Conservation (phyloP, 306 rosid genomes). For the Begonia masoniana region DNA sequence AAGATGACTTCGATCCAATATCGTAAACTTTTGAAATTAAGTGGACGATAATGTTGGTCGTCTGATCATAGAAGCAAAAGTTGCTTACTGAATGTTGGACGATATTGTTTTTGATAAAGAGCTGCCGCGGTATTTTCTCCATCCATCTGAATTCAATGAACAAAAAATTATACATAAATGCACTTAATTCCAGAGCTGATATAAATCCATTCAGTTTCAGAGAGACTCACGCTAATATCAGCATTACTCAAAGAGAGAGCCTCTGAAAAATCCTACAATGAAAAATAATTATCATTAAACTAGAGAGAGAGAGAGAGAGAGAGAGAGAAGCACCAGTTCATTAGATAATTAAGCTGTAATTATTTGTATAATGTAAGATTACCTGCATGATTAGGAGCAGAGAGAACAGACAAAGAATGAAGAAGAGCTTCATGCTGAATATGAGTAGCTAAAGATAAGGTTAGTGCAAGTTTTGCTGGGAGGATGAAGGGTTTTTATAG, state of each 20-base stretch:
- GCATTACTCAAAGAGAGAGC: not conserved
- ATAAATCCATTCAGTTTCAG: not conserved
- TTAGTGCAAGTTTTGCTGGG: not conserved
- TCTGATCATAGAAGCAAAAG: not conserved
- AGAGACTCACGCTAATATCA: not conserved
- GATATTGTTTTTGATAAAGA: constrained; percentile 3
- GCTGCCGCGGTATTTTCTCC: constrained; percentile 13
- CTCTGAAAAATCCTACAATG: not conserved
- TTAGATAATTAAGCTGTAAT: not conserved
- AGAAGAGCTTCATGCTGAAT: constrained; percentile 1
- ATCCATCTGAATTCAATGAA: constrained; percentile 12
- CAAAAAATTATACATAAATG: not conserved
- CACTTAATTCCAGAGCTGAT: not conserved
- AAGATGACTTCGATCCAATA: not conserved
- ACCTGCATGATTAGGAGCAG: not conserved
- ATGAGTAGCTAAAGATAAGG: not conserved
- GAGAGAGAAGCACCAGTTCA: not conserved
- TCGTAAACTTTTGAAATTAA: no score
- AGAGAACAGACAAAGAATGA: not conserved
- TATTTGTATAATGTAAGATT: not conserved
- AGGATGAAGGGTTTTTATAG: not conserved
- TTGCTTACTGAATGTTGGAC: constrained; percentile 33
- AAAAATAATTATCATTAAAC: not conserved
- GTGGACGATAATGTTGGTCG: no score
- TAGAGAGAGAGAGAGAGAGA: no score